Percentiles rank a stretch among this genome's conserved stretches.
These are phyloP conservation scores for Neoboletus magnificus DNA, from an alignment of 768 basidiomycete genomes.

Conservation along the genomic window DNA sequence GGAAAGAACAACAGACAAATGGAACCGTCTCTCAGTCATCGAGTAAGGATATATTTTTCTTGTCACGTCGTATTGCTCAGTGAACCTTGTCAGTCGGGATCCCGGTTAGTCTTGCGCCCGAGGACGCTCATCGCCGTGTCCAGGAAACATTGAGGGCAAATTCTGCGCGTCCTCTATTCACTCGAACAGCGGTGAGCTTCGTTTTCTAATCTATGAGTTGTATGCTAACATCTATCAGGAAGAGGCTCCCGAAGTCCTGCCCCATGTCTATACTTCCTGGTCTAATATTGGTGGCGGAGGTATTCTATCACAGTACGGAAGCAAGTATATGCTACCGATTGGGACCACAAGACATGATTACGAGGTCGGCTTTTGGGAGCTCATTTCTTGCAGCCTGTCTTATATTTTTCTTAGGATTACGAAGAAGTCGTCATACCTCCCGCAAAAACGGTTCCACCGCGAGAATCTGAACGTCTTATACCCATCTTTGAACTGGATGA, in stretches of 20 bases:
- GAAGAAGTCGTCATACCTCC: conserved; percentile 92
- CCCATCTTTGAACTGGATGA: conserved; percentile 69
- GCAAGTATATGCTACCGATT: conserved; percentile 75
- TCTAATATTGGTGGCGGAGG: conserved; percentile 56
- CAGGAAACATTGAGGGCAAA: conserved; percentile 58
- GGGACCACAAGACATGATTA: conserved; percentile 68
- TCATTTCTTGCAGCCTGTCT: background rate
- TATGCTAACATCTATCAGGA: conserved; percentile 36
- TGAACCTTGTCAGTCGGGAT: background rate
- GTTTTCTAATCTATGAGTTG: background rate
- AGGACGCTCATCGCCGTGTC: conserved; percentile 59
- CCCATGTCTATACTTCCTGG: conserved; percentile 85
- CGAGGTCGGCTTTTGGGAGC: conserved; percentile 48
- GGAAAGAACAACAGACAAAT: background rate
- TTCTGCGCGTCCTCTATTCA: conserved; percentile 64
- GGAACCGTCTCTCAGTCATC: background rate
- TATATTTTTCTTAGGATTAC: conserved; percentile 54
- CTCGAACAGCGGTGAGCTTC: conserved; percentile 47
- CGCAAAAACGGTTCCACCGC: conserved; percentile 71
- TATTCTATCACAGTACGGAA: conserved; percentile 64
- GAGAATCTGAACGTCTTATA: conserved; percentile 66
- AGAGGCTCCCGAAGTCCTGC: conserved; percentile 59
- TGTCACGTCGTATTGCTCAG: background rate
- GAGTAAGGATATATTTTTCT: conserved; percentile 5
- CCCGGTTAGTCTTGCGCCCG: conserved; percentile 34